Evolutionary conservation across 805 yeast genomes (phyloP).

Genomic region (Metschnikowia peoriensis): DNA sequence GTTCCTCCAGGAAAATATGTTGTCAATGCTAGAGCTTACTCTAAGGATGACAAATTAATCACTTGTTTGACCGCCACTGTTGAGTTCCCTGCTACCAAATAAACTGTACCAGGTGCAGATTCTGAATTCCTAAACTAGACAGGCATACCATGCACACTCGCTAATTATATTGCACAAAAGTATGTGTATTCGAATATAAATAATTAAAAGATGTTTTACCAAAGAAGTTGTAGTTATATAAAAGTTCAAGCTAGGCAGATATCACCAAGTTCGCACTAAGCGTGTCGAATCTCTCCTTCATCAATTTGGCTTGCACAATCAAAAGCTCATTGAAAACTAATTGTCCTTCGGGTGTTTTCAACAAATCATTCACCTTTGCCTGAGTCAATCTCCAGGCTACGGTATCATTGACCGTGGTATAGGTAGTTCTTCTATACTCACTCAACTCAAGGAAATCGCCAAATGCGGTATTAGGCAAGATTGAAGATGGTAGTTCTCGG

Average conservation of each 20-base stretch:
- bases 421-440: constrained; percentile 43
- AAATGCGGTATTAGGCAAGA: constrained; percentile 72
- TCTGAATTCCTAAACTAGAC: not conserved
- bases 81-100: constrained; percentile 43
- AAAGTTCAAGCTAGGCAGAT: constrained; percentile 36
- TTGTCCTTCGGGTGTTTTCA: constrained; percentile 42
- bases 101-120: not conserved
- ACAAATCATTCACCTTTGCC: constrained; percentile 44
- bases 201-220: not conserved
- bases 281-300: constrained; percentile 70
- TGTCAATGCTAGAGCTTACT: constrained; percentile 87
- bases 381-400: constrained; percentile 66
- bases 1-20: constrained; percentile 94
- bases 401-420: constrained; percentile 59
- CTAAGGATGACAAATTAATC: constrained; percentile 74
- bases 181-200: not conserved
- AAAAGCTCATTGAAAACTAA: constrained; percentile 63
- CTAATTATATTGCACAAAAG: not conserved
- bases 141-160: not conserved
- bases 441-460: constrained; percentile 50
- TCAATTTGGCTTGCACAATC: constrained; percentile 57
- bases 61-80: constrained; percentile 80
- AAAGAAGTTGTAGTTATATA: not conserved
- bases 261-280: constrained; percentile 75
- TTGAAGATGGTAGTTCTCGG: constrained; percentile 38